phyloP scores from a whole-genome alignment of 495 filamentous ascomycete genomes.

The Poronia punctata region DNA sequence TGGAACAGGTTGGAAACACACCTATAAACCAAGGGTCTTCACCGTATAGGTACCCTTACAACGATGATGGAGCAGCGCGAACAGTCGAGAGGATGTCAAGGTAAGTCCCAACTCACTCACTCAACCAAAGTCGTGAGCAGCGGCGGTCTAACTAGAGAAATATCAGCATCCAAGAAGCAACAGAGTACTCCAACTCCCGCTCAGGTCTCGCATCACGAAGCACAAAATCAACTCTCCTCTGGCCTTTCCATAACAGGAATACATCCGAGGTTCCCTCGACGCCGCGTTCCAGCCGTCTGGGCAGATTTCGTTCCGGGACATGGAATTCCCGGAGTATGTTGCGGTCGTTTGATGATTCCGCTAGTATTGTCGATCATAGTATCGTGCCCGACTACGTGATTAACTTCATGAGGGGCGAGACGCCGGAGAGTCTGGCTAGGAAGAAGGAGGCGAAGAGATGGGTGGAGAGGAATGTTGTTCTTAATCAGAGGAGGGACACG shows the following conservation, averaged over 20 bases:
- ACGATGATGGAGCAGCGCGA: slow-evolving; percentile 6
- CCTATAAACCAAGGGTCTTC: slow-evolving; percentile 4
- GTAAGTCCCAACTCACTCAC: too few species aligned
- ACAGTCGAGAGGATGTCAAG: slow-evolving; percentile 11
- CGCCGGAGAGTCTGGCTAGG: slow-evolving; percentile 34
- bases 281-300: slow-evolving; percentile 19
- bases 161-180: slow-evolving; percentile 11
- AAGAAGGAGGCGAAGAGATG: slow-evolving; percentile 33
- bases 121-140: not conserved
- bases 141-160: slow-evolving; percentile 5
- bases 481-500: slow-evolving; percentile 20
- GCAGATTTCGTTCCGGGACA: slow-evolving; percentile 20
- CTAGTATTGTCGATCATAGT: slow-evolving; percentile 28
- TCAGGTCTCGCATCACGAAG: slow-evolving; percentile 9
- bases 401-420: slow-evolving; percentile 39
- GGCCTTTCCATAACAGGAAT: slow-evolving; percentile 23
- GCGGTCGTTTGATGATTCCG: slow-evolving; percentile 19
- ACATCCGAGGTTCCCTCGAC: slow-evolving; percentile 21
- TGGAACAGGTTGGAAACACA: slow-evolving; percentile 5
- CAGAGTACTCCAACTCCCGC: slow-evolving; percentile 11
- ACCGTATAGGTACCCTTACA: slow-evolving; percentile 6
- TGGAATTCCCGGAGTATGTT: slow-evolving; percentile 24
- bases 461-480: slow-evolving; percentile 24
- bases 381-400: slow-evolving; percentile 41
- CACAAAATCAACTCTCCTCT: slow-evolving; percentile 16